Conservation (phyloP, 495 filamentous ascomycete species). For the Penicillium angulare region DNA sequence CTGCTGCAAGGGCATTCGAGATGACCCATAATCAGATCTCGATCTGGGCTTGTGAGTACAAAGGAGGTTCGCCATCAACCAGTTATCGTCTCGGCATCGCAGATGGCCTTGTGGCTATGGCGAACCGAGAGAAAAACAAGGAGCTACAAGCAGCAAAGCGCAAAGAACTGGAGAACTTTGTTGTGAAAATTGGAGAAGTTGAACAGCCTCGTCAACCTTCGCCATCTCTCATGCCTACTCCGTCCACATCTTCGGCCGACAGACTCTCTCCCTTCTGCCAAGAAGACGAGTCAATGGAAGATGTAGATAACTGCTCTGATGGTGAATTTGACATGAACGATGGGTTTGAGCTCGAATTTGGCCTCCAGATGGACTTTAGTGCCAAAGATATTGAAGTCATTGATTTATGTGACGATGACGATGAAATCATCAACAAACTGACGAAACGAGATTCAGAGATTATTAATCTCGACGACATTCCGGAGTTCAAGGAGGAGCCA, state of each 20-base stretch:
- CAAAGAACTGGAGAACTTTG: slow-evolving; percentile 19
- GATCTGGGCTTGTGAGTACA: slow-evolving; percentile 24
- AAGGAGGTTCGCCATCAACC: slow-evolving; percentile 19
- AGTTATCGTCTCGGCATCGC: slow-evolving; percentile 31
- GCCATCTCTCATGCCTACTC: neutral
- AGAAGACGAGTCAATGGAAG: neutral
- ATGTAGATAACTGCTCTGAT: neutral
- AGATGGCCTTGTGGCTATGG: slow-evolving; percentile 23
- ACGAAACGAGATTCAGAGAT: slow-evolving; percentile 10
- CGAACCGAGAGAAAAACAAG: slow-evolving; percentile 21
- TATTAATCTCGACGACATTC: slow-evolving; percentile 1
- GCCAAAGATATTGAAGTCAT: slow-evolving; percentile 5
- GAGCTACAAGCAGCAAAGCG: slow-evolving; percentile 18
- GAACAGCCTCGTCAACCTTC: neutral
- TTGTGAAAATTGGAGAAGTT: slow-evolving; percentile 18
- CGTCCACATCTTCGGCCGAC: neutral
- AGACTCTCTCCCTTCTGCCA: neutral
- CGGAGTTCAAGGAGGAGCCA: neutral
- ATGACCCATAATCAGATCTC: slow-evolving; percentile 28
- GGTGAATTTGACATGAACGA: neutral
- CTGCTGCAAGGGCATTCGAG: slow-evolving; percentile 30
- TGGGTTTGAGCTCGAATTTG: neutral
- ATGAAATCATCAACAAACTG: slow-evolving; percentile 11
- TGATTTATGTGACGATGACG: slow-evolving; percentile 10
- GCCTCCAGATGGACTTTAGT: slow-evolving; percentile 6